Base-by-base conservation (phyloP, 129 eudicot species). In the Pulicaria dysenterica region DNA sequence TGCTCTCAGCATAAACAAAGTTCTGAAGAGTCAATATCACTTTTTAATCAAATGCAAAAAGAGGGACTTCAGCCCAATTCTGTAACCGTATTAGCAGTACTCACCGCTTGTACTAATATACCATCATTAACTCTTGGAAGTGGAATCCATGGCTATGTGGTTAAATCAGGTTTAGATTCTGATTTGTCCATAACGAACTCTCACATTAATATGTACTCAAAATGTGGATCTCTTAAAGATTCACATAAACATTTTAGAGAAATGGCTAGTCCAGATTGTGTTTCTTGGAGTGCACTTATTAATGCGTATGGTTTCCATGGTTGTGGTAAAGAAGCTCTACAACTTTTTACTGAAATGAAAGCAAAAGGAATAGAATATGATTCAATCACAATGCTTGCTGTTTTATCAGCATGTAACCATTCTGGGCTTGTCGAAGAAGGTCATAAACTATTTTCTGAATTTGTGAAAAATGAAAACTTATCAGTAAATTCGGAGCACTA, bases 371-470 rank as follows among this genome's bases (percentile, higher is more conserved):
- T 81, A 14, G 63, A 69, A 39, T 41, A 73, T 5, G 97, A 85
- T 67, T 72, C 67, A 7, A 58, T 91, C 64, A 69, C 86, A 16
- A 79, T 83, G 37, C 86, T 91, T 10, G 77, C 87, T 0, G 79
- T 85, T 41, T 76, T 87, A 73, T 77, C 95, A 11, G 87, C 91
- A 5, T 87, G 95, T 68, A 85, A 77, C 72, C 95, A 85, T 50
- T 76, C 85, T 5, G 97, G 97, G 44, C 72, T 85, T 4, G 87
- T 80, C 5, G 86, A 91, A 54, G 85, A 85, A 67, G 97, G 82
- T 7, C 73, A 48, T 7, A 69, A 34, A 57, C 9, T 87, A 5
- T 87, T 87, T 47, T 39, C 79, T 72, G 69, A 63, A 48, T 85
- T 84, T 55, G 5, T 58, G 17, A 64, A 73, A 14, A 76, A 69